These are phyloP conservation scores for Anacardium occidentale DNA, from an alignment of 345 rosid species.

Conservation along the genomic window DNA sequence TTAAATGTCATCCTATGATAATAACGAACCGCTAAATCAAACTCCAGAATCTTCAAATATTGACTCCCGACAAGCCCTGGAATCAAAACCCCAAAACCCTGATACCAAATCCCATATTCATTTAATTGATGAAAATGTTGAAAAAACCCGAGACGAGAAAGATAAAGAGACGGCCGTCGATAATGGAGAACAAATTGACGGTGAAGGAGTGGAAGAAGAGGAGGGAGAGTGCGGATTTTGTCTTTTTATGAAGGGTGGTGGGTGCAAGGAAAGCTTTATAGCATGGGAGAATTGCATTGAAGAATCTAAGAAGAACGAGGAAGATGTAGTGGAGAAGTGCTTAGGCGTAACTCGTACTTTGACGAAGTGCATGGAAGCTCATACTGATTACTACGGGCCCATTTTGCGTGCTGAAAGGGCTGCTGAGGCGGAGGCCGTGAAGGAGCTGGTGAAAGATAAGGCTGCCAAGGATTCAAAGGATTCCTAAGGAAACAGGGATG, in stretches of 20 bases:
- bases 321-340: slow-evolving; percentile 75
- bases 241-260: slow-evolving; percentile 90
- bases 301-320: slow-evolving; percentile 62
- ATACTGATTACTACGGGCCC: slow-evolving; percentile 76
- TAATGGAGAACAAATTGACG: slow-evolving; percentile 25
- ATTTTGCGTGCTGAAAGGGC: slow-evolving; percentile 73
- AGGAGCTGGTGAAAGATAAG: slow-evolving; percentile 38
- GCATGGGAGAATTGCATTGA: slow-evolving; percentile 80
- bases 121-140: slow-evolving; percentile 9
- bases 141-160: slow-evolving; percentile 11
- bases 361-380: slow-evolving; percentile 76
- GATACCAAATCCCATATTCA: slow-evolving; percentile 16
- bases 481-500: slow-evolving; percentile 16
- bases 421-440: slow-evolving; percentile 53
- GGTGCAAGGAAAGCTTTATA: slow-evolving; percentile 66
- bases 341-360: slow-evolving; percentile 50
- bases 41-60: no score
- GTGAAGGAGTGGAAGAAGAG: slow-evolving; percentile 36
- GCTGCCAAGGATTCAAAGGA: slow-evolving; percentile 5
- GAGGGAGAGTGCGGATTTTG: slow-evolving; percentile 87
- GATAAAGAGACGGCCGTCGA: slow-evolving; percentile 18
- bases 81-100: slow-evolving; percentile 20
- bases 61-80: slow-evolving; percentile 17
- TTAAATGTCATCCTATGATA: slow-evolving; percentile 30
- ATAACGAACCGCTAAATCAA: neutral